Conservation (phyloP, 1,284 basidiomycete species). For the Prillingera fragicola region DNA sequence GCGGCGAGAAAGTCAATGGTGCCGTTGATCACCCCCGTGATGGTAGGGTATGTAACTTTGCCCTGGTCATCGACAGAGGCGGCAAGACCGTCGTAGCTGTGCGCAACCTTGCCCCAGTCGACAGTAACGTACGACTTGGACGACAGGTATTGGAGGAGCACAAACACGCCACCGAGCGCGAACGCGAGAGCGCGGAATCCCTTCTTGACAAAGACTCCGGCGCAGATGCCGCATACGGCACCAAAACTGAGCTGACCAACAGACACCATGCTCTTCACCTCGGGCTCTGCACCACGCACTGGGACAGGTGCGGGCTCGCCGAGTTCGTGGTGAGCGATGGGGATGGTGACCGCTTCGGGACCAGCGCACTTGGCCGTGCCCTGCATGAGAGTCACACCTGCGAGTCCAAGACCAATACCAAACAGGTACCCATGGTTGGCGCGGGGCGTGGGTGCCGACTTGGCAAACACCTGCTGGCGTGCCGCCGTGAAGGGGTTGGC, state of each 20-base stretch:
- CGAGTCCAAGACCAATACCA: constrained; percentile 35
- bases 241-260: constrained; percentile 83
- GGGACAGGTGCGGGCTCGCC: neutral
- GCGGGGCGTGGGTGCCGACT: constrained; percentile 7
- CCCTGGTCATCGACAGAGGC: constrained; percentile 59
- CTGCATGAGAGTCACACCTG: constrained; percentile 15
- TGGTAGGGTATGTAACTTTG: constrained; percentile 57
- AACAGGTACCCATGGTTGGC: constrained; percentile 17
- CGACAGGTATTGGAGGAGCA: constrained; percentile 78
- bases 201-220: constrained; percentile 91
- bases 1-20: constrained; percentile 80
- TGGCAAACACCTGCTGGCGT: constrained; percentile 6
- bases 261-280: constrained; percentile 60
- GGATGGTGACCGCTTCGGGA: neutral
- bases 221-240: constrained; percentile 76
- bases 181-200: constrained; percentile 79
- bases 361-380: constrained; percentile 11
- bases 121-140: constrained; percentile 66
- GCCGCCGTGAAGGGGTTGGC: constrained; percentile 15
- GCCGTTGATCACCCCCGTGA: constrained; percentile 64
- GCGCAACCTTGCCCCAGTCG: constrained; percentile 64
- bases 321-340: too few relatives aligned
- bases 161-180: constrained; percentile 75
- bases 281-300: constrained; percentile 5
- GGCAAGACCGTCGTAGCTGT: constrained; percentile 64